Base-by-base conservation (phyloP, 2,329 filamentous ascomycete species). In the Fonsecaea monophora region DNA sequence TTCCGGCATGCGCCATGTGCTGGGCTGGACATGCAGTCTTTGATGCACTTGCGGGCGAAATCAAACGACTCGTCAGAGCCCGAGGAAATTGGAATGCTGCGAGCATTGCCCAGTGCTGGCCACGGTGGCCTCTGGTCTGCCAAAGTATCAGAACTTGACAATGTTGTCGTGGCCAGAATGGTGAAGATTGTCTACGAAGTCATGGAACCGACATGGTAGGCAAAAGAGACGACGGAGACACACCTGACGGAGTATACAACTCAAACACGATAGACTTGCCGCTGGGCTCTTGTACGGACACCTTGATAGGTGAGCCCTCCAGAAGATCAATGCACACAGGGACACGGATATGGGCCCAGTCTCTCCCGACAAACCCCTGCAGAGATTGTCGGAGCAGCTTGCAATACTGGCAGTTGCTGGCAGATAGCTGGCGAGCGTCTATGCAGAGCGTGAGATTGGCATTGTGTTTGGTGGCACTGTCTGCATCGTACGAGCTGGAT, bases 241-340 rank as follows among this genome's bases (percentile, higher is more conserved):
- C 21, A 50, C 45, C 45, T 50, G 45, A 50, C 18, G 45, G 45
- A 25, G 45, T 12, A 50, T 50, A 50, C 45, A 50, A 25, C 45
- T 50, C 45, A 25, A 21, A 7, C 45, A 12, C 45, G 18, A 9
- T 50, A 25, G 45, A 25, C 8, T 50, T 50, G 45, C 18, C 9
- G 4, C 12, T 50, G 21, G 45, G 25, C 45, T 50, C 45, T 25
- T 50, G 45, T 8, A 50, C 45, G 7, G 45, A 50, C 45, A 50
- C 4, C 18, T 25, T 50, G 45, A 50, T 50, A 25, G 45, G 45
- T 21, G 45, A 50, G 45, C 45, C 45, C 7, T 50, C 45, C 18
- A 25, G 3, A 50, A 50, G 18, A 50, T 50, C 45, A 50, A 50
- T 3, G 21, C 45, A 50, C 18, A 50, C 18, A 18, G 45, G 45